Percentiles rank a stretch among this genome's conserved stretches.
Evolutionary conservation across 1,284 basidiomycete species (phyloP).

Genomic region (Microbotryum scabiosae): DNA sequence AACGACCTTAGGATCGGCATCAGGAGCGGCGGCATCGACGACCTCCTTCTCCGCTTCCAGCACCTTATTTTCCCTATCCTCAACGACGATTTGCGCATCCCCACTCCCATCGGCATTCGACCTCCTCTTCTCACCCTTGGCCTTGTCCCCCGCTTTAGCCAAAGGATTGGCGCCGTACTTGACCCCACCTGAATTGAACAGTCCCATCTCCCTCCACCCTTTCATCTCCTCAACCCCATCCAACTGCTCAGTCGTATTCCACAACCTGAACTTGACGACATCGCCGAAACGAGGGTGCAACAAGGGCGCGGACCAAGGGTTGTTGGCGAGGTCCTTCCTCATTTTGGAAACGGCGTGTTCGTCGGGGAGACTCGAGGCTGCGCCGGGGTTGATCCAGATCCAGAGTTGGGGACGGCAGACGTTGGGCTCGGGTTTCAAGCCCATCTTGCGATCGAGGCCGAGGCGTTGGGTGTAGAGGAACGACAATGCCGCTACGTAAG

Average conservation of each 20-base stretch:
- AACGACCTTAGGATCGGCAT: conserved; percentile 30
- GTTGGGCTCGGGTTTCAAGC: conserved; percentile 22
- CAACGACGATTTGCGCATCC: neutral
- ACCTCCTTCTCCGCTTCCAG: conserved; percentile 25
- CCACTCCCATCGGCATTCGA: neutral
- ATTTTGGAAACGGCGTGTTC: conserved; percentile 59
- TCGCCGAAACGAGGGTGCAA: conserved; percentile 69
- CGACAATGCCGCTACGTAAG: conserved; percentile 65
- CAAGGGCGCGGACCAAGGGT: conserved; percentile 78
- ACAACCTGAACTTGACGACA: conserved; percentile 72
- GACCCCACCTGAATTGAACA: conserved; percentile 67
- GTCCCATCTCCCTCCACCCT: conserved; percentile 61
- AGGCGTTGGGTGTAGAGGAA: conserved; percentile 74
- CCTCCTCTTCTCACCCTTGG: neutral
- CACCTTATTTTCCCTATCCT: neutral
- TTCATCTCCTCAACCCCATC: conserved; percentile 69
- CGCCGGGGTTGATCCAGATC: conserved; percentile 79
- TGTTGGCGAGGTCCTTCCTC: conserved; percentile 57
- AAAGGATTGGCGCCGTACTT: conserved; percentile 42
- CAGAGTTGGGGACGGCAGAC: conserved; percentile 68
- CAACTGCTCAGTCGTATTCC: conserved; percentile 82
- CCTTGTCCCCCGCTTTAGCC: neutral
- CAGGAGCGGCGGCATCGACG: conserved; percentile 9
- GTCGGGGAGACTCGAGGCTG: conserved; percentile 59
- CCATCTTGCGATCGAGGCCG: conserved; percentile 47